Base-by-base conservation (phyloP, 2,329 filamentous ascomycete species). In the Penicillium vulpinum region DNA sequence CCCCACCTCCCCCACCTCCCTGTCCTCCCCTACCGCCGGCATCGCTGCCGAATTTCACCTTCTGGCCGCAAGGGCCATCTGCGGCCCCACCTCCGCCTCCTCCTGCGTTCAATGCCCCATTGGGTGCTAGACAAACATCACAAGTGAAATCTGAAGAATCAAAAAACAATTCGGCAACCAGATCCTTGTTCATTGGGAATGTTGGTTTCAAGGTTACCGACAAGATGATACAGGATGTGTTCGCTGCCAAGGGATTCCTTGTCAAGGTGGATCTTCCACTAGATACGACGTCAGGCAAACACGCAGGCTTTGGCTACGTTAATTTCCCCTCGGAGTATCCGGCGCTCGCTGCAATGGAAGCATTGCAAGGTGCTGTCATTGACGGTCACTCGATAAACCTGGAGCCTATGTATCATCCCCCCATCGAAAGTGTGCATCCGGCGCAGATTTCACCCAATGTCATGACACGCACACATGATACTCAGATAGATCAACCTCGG, bases 271-370 rank as follows among this genome's bases (percentile, higher is more conserved):
- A 71, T 45, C 64, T 78, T 38, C 70, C 73, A 1, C 59, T 66
- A 35, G 74, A 76, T 55, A 61, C 65, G 13, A 58, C 56, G 16
- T 70, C 73, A 18, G 64, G 66, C 13, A 69, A 64, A 54, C 74
- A 77, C 58, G 70, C 70, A 46, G 75, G 75, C 16, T 77, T 77
- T 63, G 74, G 74, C 28, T 77, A 76, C 56, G 54, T 76, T 13
- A 57, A 65, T 50, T 77, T 78, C 49, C 67, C 68, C 24, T 73
- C 73, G 1, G 60, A 61, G 10, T 61, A 71, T 53, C 69, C 71
- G 9, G 75, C 75, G 41, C 70, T 66, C 26, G 71, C 67, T 41
- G 75, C 74, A 24, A 63, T 76, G 46, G 62, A 71, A 39, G 70
- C 68, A 26, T 58, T 78, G 21, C 74, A 74, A 55, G 73, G 75